Evolutionary conservation across 2,329 filamentous ascomycete genomes (phyloP).

Genomic region (Calonectria crousiana): DNA sequence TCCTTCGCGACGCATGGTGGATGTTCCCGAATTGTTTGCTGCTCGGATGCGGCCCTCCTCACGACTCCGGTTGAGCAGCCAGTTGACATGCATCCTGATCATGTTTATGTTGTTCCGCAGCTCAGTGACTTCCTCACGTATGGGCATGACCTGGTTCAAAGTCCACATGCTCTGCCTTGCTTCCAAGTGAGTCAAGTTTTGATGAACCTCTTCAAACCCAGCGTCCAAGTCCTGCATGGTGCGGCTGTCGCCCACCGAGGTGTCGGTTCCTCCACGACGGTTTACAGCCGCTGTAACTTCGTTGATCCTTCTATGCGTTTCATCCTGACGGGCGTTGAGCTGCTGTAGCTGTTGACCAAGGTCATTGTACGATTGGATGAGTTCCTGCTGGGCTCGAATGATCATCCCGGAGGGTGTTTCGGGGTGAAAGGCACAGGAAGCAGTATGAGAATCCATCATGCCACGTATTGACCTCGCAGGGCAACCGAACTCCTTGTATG

Average conservation of each 20-base stretch:
- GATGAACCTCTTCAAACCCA: slow-evolving; percentile 67
- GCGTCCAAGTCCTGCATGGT: slow-evolving; percentile 58
- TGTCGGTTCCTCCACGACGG: slow-evolving; percentile 48
- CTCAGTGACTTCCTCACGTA: slow-evolving; percentile 73
- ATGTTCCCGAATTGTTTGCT: slow-evolving; percentile 50
- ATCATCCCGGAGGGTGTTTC: slow-evolving; percentile 65
- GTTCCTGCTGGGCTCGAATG: slow-evolving; percentile 59
- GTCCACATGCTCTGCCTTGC: slow-evolving; percentile 71
- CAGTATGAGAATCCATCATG: slow-evolving; percentile 59
- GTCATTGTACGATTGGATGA: slow-evolving; percentile 59
- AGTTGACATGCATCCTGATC: slow-evolving; percentile 70
- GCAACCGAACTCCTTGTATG: slow-evolving; percentile 53
- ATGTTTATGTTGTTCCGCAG: slow-evolving; percentile 68
- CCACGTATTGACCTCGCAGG: slow-evolving; percentile 50
- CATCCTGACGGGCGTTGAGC: slow-evolving; percentile 49
- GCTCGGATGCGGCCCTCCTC: slow-evolving; percentile 59
- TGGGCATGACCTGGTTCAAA: slow-evolving; percentile 71
- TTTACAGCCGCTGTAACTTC: slow-evolving; percentile 58
- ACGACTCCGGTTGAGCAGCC: slow-evolving; percentile 66
- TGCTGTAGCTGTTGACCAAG: slow-evolving; percentile 51
- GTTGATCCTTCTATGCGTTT: slow-evolving; percentile 48
- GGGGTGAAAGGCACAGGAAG: slow-evolving; percentile 64
- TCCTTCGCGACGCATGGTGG: slow-evolving; percentile 48
- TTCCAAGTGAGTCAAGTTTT: slow-evolving; percentile 69
- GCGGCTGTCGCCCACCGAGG: slow-evolving; percentile 63